These are phyloP conservation scores for Volvox carteri DNA, from an alignment of 163 green algal genomes.

Conservation along the genomic window DNA sequence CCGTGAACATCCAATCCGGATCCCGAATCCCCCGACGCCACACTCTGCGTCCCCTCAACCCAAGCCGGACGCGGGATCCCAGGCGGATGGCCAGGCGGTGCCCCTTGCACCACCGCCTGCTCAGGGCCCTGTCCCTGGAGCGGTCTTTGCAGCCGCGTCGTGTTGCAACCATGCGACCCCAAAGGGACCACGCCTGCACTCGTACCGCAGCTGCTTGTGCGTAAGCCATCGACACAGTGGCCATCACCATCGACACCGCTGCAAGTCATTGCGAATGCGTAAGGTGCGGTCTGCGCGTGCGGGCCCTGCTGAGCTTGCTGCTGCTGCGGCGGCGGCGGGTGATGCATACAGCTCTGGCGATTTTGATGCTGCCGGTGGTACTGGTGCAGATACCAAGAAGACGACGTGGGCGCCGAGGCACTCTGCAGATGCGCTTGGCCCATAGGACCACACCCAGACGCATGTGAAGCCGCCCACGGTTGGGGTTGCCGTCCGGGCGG, in stretches of 20 bases:
- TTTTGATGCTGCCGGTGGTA: conserved; percentile 27
- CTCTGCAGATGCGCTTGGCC: not conserved
- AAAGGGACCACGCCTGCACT: too few relatives aligned
- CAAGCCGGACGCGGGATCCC: not conserved
- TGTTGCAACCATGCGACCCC: not conserved
- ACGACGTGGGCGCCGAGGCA: not conserved
- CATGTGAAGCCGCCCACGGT: too few relatives aligned
- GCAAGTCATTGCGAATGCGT: not conserved
- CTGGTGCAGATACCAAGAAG: not conserved
- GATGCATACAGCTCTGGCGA: not conserved
- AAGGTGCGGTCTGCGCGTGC: not conserved
- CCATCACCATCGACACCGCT: not conserved
- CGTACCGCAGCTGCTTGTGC: too few relatives aligned
- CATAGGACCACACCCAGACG: too few relatives aligned
- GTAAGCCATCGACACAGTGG: not conserved
- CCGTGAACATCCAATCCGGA: not conserved
- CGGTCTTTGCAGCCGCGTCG: not conserved
- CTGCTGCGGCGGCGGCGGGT: not conserved
- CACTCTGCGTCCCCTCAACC: not conserved
- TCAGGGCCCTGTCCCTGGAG: not conserved
- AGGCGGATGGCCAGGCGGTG: not conserved
- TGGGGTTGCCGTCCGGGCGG: too few relatives aligned
- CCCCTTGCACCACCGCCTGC: not conserved
- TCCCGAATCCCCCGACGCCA: not conserved
- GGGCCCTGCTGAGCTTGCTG: not conserved